Conservation (phyloP, 805 yeast genomes). For the Monosporozyma servazzii region DNA sequence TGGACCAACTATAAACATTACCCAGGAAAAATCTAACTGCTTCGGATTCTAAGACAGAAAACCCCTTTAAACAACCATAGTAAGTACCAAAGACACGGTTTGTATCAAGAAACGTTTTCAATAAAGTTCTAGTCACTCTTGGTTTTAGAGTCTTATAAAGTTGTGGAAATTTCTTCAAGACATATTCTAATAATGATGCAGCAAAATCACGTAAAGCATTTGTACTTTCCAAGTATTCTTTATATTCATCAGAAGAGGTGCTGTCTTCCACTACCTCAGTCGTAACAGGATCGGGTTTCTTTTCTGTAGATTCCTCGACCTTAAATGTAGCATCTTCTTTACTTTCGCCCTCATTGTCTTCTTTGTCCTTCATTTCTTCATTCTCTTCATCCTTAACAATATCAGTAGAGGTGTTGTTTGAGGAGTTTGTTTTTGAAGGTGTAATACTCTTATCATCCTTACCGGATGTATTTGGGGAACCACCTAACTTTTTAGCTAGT, state of each 20-base stretch:
- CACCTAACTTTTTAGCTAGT: slow-evolving; percentile 82
- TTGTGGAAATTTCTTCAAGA: slow-evolving; percentile 71
- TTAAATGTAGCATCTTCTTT: background rate
- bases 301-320: background rate
- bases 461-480: slow-evolving; percentile 24
- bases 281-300: background rate
- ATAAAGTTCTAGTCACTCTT: slow-evolving; percentile 82
- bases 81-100: slow-evolving; percentile 81
- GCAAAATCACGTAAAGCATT: slow-evolving; percentile 80
- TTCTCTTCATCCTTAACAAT: background rate
- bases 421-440: background rate
- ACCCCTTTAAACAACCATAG: slow-evolving; percentile 83
- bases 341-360: background rate
- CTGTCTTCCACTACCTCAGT: slow-evolving; percentile 1
- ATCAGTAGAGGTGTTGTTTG: background rate
- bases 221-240: slow-evolving; percentile 32
- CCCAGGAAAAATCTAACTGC: slow-evolving; percentile 81
- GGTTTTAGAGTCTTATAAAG: slow-evolving; percentile 86
- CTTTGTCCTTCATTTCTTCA: slow-evolving; percentile 8
- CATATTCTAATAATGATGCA: slow-evolving; percentile 68
- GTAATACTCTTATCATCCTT: slow-evolving; percentile 21
- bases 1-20: slow-evolving; percentile 73
- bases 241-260: slow-evolving; percentile 14
- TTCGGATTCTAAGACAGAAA: slow-evolving; percentile 76
- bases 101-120: slow-evolving; percentile 83